Evolutionary conservation across 805 yeast species (phyloP).

Genomic region (Ogataea methanolica): DNA sequence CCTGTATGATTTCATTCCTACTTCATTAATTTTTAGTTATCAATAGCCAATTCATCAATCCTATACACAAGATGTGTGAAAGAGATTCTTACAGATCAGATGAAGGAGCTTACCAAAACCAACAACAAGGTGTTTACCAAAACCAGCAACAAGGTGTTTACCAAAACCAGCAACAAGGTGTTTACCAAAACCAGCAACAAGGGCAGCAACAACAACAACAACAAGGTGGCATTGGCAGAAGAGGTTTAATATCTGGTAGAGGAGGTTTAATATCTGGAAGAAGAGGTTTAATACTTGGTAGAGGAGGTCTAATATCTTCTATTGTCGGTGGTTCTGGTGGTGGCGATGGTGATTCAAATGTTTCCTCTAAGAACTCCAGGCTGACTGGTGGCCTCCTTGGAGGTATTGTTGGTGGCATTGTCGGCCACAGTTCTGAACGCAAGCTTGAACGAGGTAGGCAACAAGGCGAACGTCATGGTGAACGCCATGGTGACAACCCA

Average conservation of each 20-base stretch:
- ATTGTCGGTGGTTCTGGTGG: slow-evolving; percentile 51
- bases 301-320: slow-evolving; percentile 40
- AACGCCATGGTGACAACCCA: slow-evolving; percentile 14
- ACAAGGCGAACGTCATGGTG: slow-evolving; percentile 12
- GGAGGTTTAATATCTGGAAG: too few relatives aligned
- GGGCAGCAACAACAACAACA: slow-evolving; percentile 30
- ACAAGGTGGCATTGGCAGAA: too few relatives aligned
- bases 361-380: slow-evolving; percentile 37
- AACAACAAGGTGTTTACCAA: slow-evolving; percentile 12
- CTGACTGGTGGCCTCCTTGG: slow-evolving; percentile 46
- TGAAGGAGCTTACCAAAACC: slow-evolving; percentile 31
- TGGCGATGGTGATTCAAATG: slow-evolving; percentile 45
- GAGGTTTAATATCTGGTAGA: too few relatives aligned
- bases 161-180: slow-evolving; percentile 24
- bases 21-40: background rate
- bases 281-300: too few relatives aligned
- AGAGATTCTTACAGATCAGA: slow-evolving; percentile 51
- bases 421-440: slow-evolving; percentile 47
- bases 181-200: too few relatives aligned
- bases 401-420: slow-evolving; percentile 51
- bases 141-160: slow-evolving; percentile 21
- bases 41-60: background rate
- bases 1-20: background rate
- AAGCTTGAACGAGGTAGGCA: slow-evolving; percentile 24
- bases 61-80: slow-evolving; percentile 42